Evolutionary conservation across 768 basidiomycete genomes (phyloP).

Genomic region (Mycena latifolia): DNA sequence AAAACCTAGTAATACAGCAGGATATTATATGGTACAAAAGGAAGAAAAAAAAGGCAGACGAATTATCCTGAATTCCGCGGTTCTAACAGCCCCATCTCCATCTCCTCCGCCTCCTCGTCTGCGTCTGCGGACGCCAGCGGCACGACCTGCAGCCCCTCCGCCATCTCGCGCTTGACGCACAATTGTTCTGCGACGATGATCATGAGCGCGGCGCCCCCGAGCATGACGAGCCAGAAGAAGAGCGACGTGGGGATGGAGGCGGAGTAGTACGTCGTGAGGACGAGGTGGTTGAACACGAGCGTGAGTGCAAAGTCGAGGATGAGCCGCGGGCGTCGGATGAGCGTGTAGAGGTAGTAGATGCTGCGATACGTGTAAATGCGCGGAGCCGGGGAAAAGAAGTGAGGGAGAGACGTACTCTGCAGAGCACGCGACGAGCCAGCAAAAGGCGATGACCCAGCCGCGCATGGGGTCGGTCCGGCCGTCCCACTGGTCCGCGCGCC

Average conservation of each 20-base stretch:
- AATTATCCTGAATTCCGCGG: slow-evolving; percentile 43
- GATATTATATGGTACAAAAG: slow-evolving; percentile 13
- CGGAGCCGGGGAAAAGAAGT: background rate
- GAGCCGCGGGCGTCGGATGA: slow-evolving; percentile 92
- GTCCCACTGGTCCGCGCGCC: slow-evolving; percentile 68
- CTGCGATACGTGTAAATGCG: slow-evolving; percentile 39
- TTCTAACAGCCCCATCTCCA: slow-evolving; percentile 67
- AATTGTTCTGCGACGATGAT: slow-evolving; percentile 91
- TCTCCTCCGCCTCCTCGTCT: slow-evolving; percentile 70
- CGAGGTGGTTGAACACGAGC: slow-evolving; percentile 90
- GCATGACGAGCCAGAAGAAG: slow-evolving; percentile 92
- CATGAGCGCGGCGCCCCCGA: slow-evolving; percentile 76
- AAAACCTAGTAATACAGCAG: slow-evolving; percentile 24
- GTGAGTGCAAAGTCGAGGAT: slow-evolving; percentile 96
- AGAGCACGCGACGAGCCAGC: slow-evolving; percentile 86
- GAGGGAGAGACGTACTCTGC: slow-evolving; percentile 78
- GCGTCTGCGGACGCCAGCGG: slow-evolving; percentile 48
- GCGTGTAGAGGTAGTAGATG: slow-evolving; percentile 86
- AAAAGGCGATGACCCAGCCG: slow-evolving; percentile 91
- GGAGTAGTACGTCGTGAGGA: slow-evolving; percentile 94
- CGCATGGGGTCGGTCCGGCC: slow-evolving; percentile 82
- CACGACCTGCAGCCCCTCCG: slow-evolving; percentile 77
- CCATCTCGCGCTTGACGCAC: slow-evolving; percentile 92
- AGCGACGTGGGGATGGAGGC: slow-evolving; percentile 86
- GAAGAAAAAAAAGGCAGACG: background rate